Base-by-base conservation (phyloP, 768 basidiomycete species). In the Erythrobasidium yunnanense region DNA sequence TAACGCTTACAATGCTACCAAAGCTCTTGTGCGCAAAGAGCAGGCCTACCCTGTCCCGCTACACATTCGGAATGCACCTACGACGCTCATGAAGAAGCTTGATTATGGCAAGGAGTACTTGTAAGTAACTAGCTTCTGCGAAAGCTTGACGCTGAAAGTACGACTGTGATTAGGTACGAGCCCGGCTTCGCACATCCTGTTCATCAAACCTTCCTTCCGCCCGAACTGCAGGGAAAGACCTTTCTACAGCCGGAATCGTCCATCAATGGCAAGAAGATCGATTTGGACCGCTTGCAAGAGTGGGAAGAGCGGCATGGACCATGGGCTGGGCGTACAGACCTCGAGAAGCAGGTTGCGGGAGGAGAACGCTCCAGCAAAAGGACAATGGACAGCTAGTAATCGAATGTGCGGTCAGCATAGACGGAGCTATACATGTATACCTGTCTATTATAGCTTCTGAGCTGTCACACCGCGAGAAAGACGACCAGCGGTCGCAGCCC, bases 1-100 rank as follows among this genome's bases (percentile, higher is more conserved):
- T 72, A 83, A 84, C 57, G 89, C 84, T 0, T 90, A 89, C 76
- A 82, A 81, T 23, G 78, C 80, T 32, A 79, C 77, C 32, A 70
- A 75, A 32, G 23, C 57, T 0, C 67, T 71, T 29, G 72, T 74
- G 18, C 34, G 55, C n/a, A 71, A 50, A 65, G 82, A 82, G 73
- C 74, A 76, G 65, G 77, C 81, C 11, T 72, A 81, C 52, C 80
- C 83, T 2, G 86, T 90, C 1, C 89, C 89, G 0, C 71, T 87
- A 65, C 78, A 80, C 35, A 80, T 89, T 70, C 81, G 89, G 30
- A 90, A 90, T 75, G 87, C 87, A 7, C 87, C 87, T 1, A 88
- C 87, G 1, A 70, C 69, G 20, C 72, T 87, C 8, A 85, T 87
- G 84, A 83, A 84, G 73, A 79, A 83, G 25, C 78, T 87, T 1